Evolutionary conservation across 78 protist species (phyloP).

Genomic region (Emiliania huxleyi): DNA sequence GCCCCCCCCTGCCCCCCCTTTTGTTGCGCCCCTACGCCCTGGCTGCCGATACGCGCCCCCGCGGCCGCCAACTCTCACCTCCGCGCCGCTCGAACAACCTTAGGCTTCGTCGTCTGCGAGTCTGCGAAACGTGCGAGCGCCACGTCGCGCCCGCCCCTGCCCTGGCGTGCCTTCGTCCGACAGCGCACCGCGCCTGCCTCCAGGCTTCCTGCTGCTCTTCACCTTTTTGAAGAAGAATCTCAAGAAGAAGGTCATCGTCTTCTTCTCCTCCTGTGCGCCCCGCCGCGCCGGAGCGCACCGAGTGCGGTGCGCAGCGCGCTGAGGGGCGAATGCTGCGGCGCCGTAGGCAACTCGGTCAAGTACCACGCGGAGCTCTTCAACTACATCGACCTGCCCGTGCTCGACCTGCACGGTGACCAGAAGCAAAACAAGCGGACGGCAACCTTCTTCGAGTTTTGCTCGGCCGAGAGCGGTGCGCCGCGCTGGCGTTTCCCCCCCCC

Average conservation of each 20-base stretch:
- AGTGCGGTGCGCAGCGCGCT: no score
- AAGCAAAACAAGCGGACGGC: conserved; percentile 96
- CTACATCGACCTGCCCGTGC: conserved; percentile 95
- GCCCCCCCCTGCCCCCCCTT: no score
- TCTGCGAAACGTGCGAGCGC: conserved; percentile 72
- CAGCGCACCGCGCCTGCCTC: no score
- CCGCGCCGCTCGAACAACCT: conserved; percentile 42
- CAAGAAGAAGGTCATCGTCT: conserved; percentile 66
- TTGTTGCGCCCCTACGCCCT: no score
- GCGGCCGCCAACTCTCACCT: not conserved
- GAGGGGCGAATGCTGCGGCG: no score
- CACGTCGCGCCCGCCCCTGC: no score
- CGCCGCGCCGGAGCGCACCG: no score
- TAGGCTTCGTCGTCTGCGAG: conserved; percentile 93
- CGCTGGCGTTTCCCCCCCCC: not conserved
- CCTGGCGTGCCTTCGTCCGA: no score
- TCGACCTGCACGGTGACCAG: conserved; percentile 88
- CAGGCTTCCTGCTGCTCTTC: conserved; percentile 94
- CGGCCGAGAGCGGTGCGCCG: no score
- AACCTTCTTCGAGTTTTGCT: conserved; percentile 96
- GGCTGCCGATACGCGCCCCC: no score
- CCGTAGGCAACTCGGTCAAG: conserved; percentile 87
- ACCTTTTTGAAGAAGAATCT: conserved; percentile 93
- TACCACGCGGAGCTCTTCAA: conserved; percentile 97
- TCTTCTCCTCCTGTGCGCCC: conserved; percentile 47